A percentile compares a stretch with the other conserved stretches of the same genome.
These are phyloP conservation scores for Fusarium proliferatum DNA, from an alignment of 2,329 filamentous ascomycete genomes.

Conservation along the genomic window DNA sequence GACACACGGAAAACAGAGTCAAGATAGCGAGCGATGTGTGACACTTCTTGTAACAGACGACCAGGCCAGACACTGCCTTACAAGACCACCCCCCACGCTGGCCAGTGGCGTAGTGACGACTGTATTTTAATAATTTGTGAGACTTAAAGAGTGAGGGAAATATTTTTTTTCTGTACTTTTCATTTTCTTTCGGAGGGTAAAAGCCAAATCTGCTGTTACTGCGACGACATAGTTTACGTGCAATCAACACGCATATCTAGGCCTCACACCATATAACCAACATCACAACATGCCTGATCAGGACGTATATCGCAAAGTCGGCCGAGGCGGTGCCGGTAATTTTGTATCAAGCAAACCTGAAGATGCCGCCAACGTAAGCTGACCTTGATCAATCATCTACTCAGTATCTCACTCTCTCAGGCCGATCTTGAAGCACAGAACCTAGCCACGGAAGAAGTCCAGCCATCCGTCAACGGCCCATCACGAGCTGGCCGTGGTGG, in stretches of 20 bases:
- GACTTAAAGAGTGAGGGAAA: constrained; percentile 3
- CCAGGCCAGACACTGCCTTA: not conserved
- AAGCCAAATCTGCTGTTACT: not conserved
- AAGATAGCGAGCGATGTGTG: constrained; percentile 35
- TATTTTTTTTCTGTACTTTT: not conserved
- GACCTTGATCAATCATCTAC: not conserved
- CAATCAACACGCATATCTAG: not conserved
- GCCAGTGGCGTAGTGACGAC: constrained; percentile 25
- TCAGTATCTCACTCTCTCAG: not conserved
- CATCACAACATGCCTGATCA: constrained; percentile 39
- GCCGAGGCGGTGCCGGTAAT: constrained; percentile 74
- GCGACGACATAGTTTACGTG: not conserved
- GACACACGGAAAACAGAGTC: constrained; percentile 43
- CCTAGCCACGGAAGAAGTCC: constrained; percentile 35
- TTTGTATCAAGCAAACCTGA: constrained; percentile 66
- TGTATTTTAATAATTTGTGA: constrained; percentile 6
- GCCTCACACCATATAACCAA: not conserved
- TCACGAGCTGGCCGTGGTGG: constrained; percentile 68
- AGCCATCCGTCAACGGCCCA: constrained; percentile 47
- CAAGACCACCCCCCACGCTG: constrained; percentile 26
- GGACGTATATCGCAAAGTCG: constrained; percentile 63
- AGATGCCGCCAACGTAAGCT: constrained; percentile 52
- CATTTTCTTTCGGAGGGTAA: not conserved
- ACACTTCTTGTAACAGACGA: not conserved
- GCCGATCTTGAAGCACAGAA: constrained; percentile 55